phyloP scores from a whole-genome alignment of 805 yeast species.

The Barnettozyma pratensis region DNA sequence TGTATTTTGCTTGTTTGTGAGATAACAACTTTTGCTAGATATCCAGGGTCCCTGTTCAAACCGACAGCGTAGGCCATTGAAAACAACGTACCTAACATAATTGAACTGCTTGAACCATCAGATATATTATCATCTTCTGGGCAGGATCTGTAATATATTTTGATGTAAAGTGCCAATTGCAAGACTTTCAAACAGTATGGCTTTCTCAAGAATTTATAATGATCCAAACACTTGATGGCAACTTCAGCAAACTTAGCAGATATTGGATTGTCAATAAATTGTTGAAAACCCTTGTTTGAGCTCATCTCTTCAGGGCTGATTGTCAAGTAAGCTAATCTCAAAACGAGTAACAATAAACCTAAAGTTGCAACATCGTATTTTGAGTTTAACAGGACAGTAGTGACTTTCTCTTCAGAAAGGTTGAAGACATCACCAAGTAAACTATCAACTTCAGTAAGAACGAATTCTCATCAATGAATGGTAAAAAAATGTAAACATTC shows the following conservation, averaged over 20 bases:
- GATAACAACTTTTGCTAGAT: slow-evolving; percentile 12
- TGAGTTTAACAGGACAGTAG: slow-evolving; percentile 6
- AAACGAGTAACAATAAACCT: slow-evolving; percentile 18
- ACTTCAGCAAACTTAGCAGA: slow-evolving; percentile 9
- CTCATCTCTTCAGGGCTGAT: slow-evolving; percentile 13
- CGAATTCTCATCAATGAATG: slow-evolving; percentile 20
- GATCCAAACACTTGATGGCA: slow-evolving; percentile 37
- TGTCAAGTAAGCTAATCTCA: slow-evolving; percentile 20
- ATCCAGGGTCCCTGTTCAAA: slow-evolving; percentile 49
- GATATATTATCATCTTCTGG: slow-evolving; percentile 56
- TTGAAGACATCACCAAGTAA: slow-evolving; percentile 7
- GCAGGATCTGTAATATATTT: slow-evolving; percentile 42
- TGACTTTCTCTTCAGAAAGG: slow-evolving; percentile 2
- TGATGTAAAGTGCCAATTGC: slow-evolving; percentile 46
- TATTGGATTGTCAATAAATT: slow-evolving; percentile 8
- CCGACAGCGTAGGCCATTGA: slow-evolving; percentile 54
- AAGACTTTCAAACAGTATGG: slow-evolving; percentile 42
- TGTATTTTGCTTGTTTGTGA: slow-evolving; percentile 9
- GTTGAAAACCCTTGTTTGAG: slow-evolving; percentile 1
- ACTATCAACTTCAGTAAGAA: slow-evolving; percentile 15
- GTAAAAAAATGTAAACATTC: slow-evolving; percentile 21
- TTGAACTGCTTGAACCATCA: slow-evolving; percentile 44
- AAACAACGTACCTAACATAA: slow-evolving; percentile 42
- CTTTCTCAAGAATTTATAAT: slow-evolving; percentile 42
- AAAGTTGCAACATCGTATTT: slow-evolving; percentile 21